phyloP scores from a whole-genome alignment of 345 rosid species.

The Gossypium raimondii region DNA sequence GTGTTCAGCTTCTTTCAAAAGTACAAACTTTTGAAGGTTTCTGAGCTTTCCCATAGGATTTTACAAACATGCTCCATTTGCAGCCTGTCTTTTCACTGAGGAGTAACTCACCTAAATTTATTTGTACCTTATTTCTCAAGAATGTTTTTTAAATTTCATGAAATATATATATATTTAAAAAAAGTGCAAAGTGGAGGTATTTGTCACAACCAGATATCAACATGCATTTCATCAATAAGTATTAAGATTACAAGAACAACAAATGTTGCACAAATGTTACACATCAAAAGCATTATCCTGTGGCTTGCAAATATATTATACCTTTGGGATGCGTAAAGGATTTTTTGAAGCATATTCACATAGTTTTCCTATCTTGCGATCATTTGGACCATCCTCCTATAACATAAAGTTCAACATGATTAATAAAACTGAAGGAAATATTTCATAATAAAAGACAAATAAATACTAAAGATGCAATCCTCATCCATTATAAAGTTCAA shows the following conservation, averaged over 20 bases:
- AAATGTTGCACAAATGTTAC: neutral
- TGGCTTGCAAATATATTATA: conserved; percentile 28
- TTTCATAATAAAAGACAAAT: neutral
- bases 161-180: no score
- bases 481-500: neutral
- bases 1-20: neutral
- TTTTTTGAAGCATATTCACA: conserved; percentile 95
- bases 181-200: neutral
- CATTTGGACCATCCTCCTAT: conserved; percentile 90
- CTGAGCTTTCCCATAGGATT: no score
- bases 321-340: conserved; percentile 93
- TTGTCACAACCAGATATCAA: neutral
- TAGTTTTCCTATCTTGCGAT: conserved; percentile 81
- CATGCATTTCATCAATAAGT: neutral
- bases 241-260: neutral
- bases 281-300: conserved; percentile 1
- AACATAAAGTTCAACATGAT: conserved; percentile 16
- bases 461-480: neutral
- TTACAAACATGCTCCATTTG: neutral
- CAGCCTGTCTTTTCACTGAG: neutral
- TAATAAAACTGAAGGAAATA: neutral
- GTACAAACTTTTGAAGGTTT: neutral
- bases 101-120: neutral
- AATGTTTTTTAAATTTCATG: neutral
- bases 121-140: neutral